Evolutionary conservation across 164 flowering plant genomes (phyloP).

Genomic region (Dillenia suffruticosa): DNA sequence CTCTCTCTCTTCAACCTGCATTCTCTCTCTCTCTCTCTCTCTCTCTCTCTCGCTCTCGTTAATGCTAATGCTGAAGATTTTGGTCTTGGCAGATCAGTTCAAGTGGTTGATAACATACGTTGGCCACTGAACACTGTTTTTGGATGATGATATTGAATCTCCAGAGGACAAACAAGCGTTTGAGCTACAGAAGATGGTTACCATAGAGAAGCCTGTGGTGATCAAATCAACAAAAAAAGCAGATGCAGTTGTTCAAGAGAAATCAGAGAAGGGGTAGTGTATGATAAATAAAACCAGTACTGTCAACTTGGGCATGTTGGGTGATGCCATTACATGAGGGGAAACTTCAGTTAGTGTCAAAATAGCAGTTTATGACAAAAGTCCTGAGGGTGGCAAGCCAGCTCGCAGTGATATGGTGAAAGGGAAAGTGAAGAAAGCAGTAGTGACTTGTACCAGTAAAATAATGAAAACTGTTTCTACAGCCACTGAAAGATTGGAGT

Average conservation of each 20-base stretch:
- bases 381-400: slow-evolving; percentile 6
- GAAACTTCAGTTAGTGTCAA: not conserved
- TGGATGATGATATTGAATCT: slow-evolving; percentile 46
- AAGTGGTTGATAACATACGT: slow-evolving; percentile 6
- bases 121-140: slow-evolving; percentile 6
- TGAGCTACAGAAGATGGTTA: slow-evolving; percentile 10
- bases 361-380: slow-evolving; percentile 8
- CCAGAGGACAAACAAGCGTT: slow-evolving; percentile 26
- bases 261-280: slow-evolving; percentile 2
- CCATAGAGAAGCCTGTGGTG: slow-evolving; percentile 14
- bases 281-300: not conserved
- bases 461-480: slow-evolving; percentile 17
- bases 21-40: too few species aligned
- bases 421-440: slow-evolving; percentile 12
- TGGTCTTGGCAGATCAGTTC: slow-evolving; percentile 3
- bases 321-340: slow-evolving; percentile 1
- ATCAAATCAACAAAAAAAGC: not conserved
- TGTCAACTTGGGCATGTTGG: not conserved
- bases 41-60: not conserved
- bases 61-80: slow-evolving; percentile 8
- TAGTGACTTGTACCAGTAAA: slow-evolving; percentile 21
- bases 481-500: not conserved
- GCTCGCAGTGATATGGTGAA: slow-evolving; percentile 9
- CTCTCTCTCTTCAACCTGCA: too few species aligned
- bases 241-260: slow-evolving; percentile 10